Evolutionary conservation across 176 grass and related monocot species (phyloP).

Genomic region (Hsuehochloa calcarea): DNA sequence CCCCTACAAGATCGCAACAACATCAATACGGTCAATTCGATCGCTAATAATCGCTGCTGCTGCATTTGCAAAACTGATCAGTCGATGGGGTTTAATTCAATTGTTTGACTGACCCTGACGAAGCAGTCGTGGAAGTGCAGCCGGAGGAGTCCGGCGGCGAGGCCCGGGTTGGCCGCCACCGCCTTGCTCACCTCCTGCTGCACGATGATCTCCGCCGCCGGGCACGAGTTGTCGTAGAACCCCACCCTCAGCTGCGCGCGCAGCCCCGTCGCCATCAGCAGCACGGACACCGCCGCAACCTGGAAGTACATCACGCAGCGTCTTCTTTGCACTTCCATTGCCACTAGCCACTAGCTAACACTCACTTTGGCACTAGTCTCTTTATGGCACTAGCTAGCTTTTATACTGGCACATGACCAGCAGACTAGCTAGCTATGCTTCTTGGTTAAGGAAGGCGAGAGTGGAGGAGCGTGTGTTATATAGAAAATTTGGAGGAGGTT

Average conservation of each 20-base stretch:
- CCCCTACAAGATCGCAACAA: constrained; percentile 33
- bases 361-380: constrained; percentile 1
- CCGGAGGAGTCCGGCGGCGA: constrained; percentile 74
- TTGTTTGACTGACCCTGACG: constrained; percentile 42
- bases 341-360: not conserved
- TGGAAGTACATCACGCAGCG: constrained; percentile 13
- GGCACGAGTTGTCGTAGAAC: constrained; percentile 72
- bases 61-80: not conserved
- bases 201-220: constrained; percentile 71
- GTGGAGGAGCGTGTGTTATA: constrained; percentile 18
- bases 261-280: constrained; percentile 35
- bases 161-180: constrained; percentile 45
- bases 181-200: constrained; percentile 72
- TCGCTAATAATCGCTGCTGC: not conserved
- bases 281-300: constrained; percentile 21
- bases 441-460: constrained; percentile 44
- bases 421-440: constrained; percentile 35
- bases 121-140: constrained; percentile 94
- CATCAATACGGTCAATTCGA: not conserved
- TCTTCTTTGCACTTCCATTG: constrained; percentile 19
- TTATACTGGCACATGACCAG: constrained; percentile 20
- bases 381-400: constrained; percentile 12
- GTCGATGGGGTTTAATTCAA: not conserved
- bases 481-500: not conserved
- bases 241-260: constrained; percentile 60